Conservation (phyloP, 2,329 filamentous ascomycete species). For the Colletotrichum falcatum region DNA sequence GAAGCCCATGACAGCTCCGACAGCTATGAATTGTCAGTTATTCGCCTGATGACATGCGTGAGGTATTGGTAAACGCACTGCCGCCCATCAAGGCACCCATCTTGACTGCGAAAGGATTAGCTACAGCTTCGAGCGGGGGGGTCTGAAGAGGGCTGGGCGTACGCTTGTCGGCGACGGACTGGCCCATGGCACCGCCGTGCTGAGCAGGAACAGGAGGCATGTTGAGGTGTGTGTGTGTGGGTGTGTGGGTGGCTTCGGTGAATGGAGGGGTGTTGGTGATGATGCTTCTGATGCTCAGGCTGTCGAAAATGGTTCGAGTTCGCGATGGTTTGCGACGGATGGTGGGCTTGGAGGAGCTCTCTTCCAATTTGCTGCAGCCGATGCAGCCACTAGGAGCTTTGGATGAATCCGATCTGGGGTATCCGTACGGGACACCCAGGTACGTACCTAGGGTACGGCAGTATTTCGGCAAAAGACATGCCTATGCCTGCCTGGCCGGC, state of each 20-base stretch:
- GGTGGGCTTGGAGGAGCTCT: slow-evolving; percentile 35
- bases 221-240: not conserved
- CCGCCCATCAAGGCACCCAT: slow-evolving; percentile 99
- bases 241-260: not conserved
- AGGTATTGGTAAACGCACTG: slow-evolving; percentile 71
- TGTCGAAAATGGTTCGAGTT: not conserved
- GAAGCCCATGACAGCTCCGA: slow-evolving; percentile 96
- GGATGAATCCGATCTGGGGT: slow-evolving; percentile 37
- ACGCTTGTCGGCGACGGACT: slow-evolving; percentile 68
- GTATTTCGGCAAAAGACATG: slow-evolving; percentile 31
- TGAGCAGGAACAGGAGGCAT: slow-evolving; percentile 59
- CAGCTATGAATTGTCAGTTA: slow-evolving; percentile 70
- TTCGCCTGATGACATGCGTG: not conserved
- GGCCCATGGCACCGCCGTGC: slow-evolving; percentile 56
- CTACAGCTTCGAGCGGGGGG: slow-evolving; percentile 6
- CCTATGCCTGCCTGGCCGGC: too few species aligned
- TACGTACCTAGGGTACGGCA: too few species aligned
- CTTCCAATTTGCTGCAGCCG: slow-evolving; percentile 33
- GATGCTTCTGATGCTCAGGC: slow-evolving; percentile 21
- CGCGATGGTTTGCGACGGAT: slow-evolving; percentile 26
- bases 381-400: slow-evolving; percentile 30
- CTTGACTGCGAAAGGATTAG: slow-evolving; percentile 75
- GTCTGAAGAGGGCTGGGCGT: slow-evolving; percentile 43
- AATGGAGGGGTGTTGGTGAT: not conserved
- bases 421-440: too few species aligned